Base-by-base conservation (phyloP, 2,329 filamentous ascomycete species). In the Herpotrichia juniperi region DNA sequence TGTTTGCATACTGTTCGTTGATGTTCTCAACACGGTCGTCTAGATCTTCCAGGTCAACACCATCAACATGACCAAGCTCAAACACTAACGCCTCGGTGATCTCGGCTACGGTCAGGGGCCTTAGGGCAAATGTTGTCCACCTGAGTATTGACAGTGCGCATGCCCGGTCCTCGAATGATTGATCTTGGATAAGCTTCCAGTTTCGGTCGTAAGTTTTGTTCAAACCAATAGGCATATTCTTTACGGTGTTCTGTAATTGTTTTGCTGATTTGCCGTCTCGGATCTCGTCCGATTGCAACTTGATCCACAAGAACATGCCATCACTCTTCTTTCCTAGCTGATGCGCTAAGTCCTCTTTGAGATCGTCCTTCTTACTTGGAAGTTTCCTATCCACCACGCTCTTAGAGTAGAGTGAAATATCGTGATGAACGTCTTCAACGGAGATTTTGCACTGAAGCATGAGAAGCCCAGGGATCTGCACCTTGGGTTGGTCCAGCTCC, bases 101-200 rank as follows among this genome's bases (percentile, higher is more conserved):
- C 35, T 62, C 58, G 1, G 21, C 24, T 1, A 73, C 39, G 0
- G 52, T 58, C 11, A 74, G 42, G 0, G 66, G 61, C 0, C 46
- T 30, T 1, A 46, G 3, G 0, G 64, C 46, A 43, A 72, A 74
- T 0, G 66, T 57, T 0, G 60, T 47, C 71, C 67, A 74, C 1
- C 61, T 66, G 0, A 76, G 49, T 1, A 76, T 53, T 0, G 59
- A 46, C 2, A 73, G 48, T 2, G 64, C 64, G 0, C 74, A 59
- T 1, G 43, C n/a, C 35, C 51, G 58, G 0, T 67, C 61, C 1
- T 22, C 32, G 0, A 61, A n/a, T n/a, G n/a, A 39, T 1, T 22
- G 31, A 3, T 63, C 49, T 0, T 21, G 25, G 0, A 75, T 69
- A 17, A 46, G 62, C 2, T 51, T 39, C 69, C 68, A 74, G 40